Evolutionary conservation across 2,329 filamentous ascomycete genomes (phyloP).

Genomic region (Ceratocystis variospora): DNA sequence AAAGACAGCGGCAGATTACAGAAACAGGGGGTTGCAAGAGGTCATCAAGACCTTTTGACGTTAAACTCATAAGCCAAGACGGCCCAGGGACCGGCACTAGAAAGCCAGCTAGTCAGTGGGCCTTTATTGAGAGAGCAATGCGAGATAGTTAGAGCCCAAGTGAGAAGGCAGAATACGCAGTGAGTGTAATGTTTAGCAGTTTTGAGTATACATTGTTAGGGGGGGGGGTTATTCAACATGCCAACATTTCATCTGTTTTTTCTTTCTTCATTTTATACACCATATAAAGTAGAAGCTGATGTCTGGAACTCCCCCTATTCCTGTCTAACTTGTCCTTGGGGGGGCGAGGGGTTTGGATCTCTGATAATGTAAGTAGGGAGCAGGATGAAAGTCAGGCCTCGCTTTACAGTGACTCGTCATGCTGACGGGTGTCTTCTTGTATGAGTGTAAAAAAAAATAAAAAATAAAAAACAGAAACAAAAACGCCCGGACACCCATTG

Average conservation of each 20-base stretch:
- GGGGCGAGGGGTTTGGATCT: neutral
- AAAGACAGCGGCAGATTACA: conserved; percentile 8
- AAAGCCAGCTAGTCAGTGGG: neutral
- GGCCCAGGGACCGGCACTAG: conserved; percentile 3
- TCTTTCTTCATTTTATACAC: neutral
- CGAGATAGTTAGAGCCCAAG: too few species aligned
- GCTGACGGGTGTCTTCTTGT: too few species aligned
- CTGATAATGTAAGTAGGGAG: neutral
- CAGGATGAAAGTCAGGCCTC: too few species aligned
- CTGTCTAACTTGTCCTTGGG: neutral
- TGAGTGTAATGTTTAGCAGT: neutral
- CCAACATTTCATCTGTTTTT: neutral
- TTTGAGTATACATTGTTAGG: neutral
- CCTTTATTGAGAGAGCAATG: too few species aligned
- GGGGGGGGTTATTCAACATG: too few species aligned
- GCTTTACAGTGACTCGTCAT: too few species aligned
- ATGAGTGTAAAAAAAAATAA: too few species aligned
- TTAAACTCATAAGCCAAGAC: conserved; percentile 9
- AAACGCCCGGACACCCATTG: too few species aligned
- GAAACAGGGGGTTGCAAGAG: neutral
- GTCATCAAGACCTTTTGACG: conserved; percentile 8
- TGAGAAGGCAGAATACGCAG: too few species aligned
- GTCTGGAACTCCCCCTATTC: neutral
- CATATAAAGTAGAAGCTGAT: neutral
- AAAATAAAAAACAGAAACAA: too few species aligned